Percentiles rank a stretch among this genome's conserved stretches.
Evolutionary conservation across 345 rosid genomes (phyloP).

Genomic region (Brassica incana): DNA sequence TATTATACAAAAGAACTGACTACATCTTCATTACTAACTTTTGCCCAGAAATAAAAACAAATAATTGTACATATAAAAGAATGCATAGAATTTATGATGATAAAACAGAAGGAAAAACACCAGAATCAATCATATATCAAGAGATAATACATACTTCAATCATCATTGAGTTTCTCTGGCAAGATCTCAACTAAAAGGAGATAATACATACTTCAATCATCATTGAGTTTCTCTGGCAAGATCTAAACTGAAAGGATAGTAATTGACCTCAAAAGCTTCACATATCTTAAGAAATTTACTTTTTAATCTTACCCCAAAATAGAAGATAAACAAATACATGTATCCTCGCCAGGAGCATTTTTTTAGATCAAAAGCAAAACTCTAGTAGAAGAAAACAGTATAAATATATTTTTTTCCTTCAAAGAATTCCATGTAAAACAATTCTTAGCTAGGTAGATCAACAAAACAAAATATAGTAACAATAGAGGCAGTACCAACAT

Average conservation of each 20-base stretch:
- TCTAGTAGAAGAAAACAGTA: too few species aligned
- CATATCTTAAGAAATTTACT: background rate
- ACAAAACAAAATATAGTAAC: too few species aligned
- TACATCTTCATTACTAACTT: background rate
- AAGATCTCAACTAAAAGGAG: background rate
- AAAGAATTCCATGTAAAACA: too few species aligned
- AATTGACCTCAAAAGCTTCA: background rate
- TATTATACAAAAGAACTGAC: background rate
- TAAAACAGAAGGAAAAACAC: background rate
- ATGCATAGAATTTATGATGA: background rate
- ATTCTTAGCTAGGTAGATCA: too few species aligned
- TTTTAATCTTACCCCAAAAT: too few species aligned
- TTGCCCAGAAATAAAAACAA: background rate
- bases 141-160: background rate
- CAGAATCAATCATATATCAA: background rate
- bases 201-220: too few species aligned
- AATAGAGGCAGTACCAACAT: too few species aligned
- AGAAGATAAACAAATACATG: too few species aligned
- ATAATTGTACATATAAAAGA: background rate
- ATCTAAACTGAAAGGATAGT: background rate
- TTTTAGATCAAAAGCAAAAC: too few species aligned
- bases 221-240: too few species aligned
- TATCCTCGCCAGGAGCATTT: too few species aligned
- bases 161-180: background rate
- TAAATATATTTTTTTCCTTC: too few species aligned